A percentile compares a stretch with the other conserved stretches of the same genome.
Evolutionary conservation across 345 rosid species (phyloP).

Genomic region (Brassica nigra): DNA sequence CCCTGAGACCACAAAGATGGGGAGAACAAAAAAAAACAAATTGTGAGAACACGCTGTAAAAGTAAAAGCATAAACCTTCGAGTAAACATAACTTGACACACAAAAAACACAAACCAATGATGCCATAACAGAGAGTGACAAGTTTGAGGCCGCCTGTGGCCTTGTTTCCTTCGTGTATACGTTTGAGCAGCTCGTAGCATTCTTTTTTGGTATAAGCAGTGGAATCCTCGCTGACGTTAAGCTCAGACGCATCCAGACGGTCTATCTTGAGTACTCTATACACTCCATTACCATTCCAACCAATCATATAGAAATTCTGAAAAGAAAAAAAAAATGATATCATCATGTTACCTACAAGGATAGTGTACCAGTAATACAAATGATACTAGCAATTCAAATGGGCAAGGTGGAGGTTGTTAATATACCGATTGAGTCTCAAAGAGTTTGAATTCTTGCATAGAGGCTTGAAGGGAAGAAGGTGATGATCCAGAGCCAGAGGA

Average conservation of each 20-base stretch:
- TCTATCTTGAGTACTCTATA: conserved; percentile 33
- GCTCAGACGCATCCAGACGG: conserved; percentile 64
- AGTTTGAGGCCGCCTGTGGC: conserved; percentile 82
- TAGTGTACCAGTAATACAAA: neutral
- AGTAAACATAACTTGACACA: neutral
- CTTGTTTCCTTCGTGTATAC: conserved; percentile 82
- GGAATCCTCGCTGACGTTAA: conserved; percentile 62
- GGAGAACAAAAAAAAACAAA: neutral
- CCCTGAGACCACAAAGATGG: neutral
- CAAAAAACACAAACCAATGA: conserved; percentile 60
- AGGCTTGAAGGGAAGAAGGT: neutral
- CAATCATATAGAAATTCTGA: conserved; percentile 28
- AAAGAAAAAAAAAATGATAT: neutral
- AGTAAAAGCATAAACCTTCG: neutral
- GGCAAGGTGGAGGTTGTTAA: neutral
- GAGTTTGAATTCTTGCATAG: conserved; percentile 28
- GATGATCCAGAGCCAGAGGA: neutral
- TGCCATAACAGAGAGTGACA: conserved; percentile 82
- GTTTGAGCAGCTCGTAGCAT: conserved; percentile 70
- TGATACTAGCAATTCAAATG: neutral
- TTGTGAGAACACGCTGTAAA: neutral
- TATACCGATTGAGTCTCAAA: conserved; percentile 39
- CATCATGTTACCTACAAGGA: neutral
- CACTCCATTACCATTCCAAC: conserved; percentile 33
- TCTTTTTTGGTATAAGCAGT: conserved; percentile 63